phyloP scores from a whole-genome alignment of 768 basidiomycete species.

The Phylloporus arenicola region DNA sequence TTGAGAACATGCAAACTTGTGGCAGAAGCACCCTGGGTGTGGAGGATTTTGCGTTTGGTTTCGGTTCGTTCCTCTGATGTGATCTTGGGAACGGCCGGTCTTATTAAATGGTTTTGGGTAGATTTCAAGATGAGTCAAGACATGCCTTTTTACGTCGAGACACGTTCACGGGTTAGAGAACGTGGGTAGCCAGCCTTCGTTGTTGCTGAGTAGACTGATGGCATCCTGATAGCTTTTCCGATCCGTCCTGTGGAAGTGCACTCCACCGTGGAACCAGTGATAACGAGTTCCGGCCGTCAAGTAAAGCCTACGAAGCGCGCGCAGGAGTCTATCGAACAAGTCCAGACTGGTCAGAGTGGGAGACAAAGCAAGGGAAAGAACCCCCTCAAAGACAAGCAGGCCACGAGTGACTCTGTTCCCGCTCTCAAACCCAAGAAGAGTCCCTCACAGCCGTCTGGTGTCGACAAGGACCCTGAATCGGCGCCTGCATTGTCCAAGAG shows the following conservation, averaged over 20 bases:
- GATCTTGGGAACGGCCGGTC: not conserved
- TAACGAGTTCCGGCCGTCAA: conserved; percentile 22
- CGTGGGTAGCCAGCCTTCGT: conserved; percentile 12
- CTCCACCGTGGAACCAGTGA: conserved; percentile 8
- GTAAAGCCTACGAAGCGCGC: conserved; percentile 19
- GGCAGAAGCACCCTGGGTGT: conserved; percentile 15
- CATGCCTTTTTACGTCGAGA: conserved; percentile 25
- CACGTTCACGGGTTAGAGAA: conserved; percentile 22
- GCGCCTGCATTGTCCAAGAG: not conserved
- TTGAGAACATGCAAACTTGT: conserved; percentile 19
- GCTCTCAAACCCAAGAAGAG: not conserved
- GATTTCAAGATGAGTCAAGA: conserved; percentile 30
- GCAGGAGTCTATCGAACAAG: conserved; percentile 7
- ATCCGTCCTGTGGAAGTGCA: conserved; percentile 1
- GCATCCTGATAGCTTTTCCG: conserved; percentile 7
- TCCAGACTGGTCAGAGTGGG: not conserved
- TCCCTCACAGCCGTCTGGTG: not conserved
- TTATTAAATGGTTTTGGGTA: conserved; percentile 3
- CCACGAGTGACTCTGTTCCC: not conserved
- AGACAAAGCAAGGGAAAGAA: conserved; percentile 3
- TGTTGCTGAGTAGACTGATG: conserved; percentile 4
- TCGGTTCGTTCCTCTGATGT: conserved; percentile 16
- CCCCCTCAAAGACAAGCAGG: not conserved
- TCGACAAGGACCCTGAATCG: not conserved
- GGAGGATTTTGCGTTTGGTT: conserved; percentile 27